Evolutionary conservation across 768 basidiomycete species (phyloP), one percentile per base, ranked within the genome.

Genomic region (Daedalea quercina): DNA sequence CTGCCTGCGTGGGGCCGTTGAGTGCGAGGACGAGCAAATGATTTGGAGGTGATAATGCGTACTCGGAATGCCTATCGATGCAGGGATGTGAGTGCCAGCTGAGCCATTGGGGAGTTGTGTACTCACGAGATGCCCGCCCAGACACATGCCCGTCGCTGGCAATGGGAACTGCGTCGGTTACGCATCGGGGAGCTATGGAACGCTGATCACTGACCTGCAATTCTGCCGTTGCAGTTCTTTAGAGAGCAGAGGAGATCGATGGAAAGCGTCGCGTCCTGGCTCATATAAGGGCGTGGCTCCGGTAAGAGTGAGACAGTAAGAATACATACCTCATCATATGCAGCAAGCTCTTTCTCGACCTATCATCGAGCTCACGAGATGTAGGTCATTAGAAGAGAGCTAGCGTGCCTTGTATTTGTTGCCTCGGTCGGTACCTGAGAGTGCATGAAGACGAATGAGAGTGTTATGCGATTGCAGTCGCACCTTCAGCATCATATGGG

Each of bases 211-310:
- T 34, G 47, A 88, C 89, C 81, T 53, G 90, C 93, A 57, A 98
- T 90, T 40, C 90, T 81, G 4, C 95, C 95, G 60, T 87, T 95
- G 71, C 95, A 98, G 65, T 90, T 94, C 13, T 75, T 73, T 55
- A 88, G 73, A 0, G 83, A 81, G 28, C 65, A 63, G 20, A 98
- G 74, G 8, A 94, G 71, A 64, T 96, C 90, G 51, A 95, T 69
- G 0, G 90, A 69, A 17, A 90, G 75, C 0, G 76, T 85, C 0
- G 86, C 84, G 65, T 98, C 95, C 85, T 94, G 55, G 47, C n/a
- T 7, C 19, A n/a, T 23, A 4, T 22, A 20, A 9, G 17, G 7
- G 11, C n/a, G 7, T 4, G 3, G 4, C 20, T 26, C 44, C 6
- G 9, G 12, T 22, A 23, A 48, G 40, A 53, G 52, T 33, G 25